Conservation (phyloP, 2,329 filamentous ascomycete genomes). For the Rutstroemia sp. region DNA sequence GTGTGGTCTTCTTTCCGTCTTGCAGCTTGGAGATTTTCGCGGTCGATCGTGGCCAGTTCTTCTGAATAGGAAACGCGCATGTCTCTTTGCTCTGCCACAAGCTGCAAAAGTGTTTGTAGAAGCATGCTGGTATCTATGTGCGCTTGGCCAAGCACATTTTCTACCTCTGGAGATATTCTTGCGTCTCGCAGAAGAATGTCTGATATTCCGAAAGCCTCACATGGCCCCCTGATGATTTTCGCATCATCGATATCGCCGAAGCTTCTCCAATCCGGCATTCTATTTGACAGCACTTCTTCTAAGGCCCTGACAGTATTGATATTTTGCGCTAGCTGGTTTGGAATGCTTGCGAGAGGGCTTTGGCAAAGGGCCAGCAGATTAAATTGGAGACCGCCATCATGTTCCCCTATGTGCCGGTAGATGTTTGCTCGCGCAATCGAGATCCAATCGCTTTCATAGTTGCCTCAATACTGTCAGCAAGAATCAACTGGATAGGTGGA, state of each 20-base stretch:
- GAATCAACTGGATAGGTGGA: background rate
- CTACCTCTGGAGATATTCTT: background rate
- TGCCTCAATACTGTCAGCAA: conserved; percentile 15
- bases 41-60: conserved; percentile 39
- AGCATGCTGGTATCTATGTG: conserved; percentile 22
- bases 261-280: conserved; percentile 37
- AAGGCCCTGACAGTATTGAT: conserved; percentile 36
- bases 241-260: conserved; percentile 22
- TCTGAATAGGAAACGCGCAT: conserved; percentile 40
- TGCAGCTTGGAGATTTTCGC: conserved; percentile 45
- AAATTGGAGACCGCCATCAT: conserved; percentile 63
- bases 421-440: conserved; percentile 57
- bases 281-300: conserved; percentile 32
- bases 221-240: conserved; percentile 8
- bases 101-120: conserved; percentile 32
- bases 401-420: conserved; percentile 57
- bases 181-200: conserved; percentile 14
- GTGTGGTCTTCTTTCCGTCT: conserved; percentile 61
- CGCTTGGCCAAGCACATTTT: conserved; percentile 12
- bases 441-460: conserved; percentile 53
- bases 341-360: conserved; percentile 44
- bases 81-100: conserved; percentile 36
- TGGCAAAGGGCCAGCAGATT: conserved; percentile 69
- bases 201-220: conserved; percentile 15
- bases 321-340: conserved; percentile 34